Percentiles rank a stretch among this genome's conserved stretches.
phyloP scores from a whole-genome alignment of 1,284 basidiomycete species.

The Amylostereum areolatum region DNA sequence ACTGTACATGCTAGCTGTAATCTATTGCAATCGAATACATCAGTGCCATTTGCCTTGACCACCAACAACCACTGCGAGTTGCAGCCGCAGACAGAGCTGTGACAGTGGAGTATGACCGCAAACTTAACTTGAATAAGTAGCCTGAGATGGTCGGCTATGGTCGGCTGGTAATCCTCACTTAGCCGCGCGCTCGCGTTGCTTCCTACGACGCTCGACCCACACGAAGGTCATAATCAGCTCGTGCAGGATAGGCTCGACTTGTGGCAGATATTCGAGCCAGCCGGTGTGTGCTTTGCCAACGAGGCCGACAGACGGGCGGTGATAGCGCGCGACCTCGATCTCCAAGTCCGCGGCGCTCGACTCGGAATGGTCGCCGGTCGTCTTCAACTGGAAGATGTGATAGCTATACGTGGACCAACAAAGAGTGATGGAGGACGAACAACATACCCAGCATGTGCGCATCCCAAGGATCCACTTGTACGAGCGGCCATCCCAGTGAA shows the following conservation, averaged over 20 bases:
- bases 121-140: too few species aligned
- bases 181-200: not conserved
- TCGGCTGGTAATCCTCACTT: too few species aligned
- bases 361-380: not conserved
- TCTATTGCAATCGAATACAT: too few species aligned
- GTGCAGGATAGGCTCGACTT: constrained; percentile 1
- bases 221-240: constrained; percentile 4
- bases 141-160: too few species aligned
- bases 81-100: too few species aligned
- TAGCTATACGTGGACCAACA: not conserved
- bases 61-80: too few species aligned
- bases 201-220: constrained; percentile 1
- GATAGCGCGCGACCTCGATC: not conserved
- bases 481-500: not conserved
- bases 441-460: not conserved
- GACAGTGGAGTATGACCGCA: too few species aligned
- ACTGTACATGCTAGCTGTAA: too few species aligned
- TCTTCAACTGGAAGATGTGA: not conserved
- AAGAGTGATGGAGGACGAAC: not conserved
- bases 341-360: not conserved
- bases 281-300: not conserved
- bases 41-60: too few species aligned
- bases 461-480: not conserved
- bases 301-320: not conserved
- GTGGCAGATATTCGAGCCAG: not conserved